Conservation (phyloP, 495 filamentous ascomycete species). For the Podospora conica region DNA sequence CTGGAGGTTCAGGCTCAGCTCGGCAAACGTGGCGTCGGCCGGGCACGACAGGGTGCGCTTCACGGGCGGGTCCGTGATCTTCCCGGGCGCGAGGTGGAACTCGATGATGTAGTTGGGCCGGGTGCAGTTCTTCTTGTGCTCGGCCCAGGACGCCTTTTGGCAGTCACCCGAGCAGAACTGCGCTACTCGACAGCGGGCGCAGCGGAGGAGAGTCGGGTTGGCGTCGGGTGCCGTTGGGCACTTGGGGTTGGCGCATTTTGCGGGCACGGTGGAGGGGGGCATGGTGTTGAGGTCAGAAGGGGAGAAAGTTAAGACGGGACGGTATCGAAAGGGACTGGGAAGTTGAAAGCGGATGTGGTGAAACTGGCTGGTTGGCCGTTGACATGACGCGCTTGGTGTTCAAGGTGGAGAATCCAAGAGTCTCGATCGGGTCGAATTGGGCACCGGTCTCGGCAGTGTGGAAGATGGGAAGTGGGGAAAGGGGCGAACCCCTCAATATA, state of each 20-base stretch:
- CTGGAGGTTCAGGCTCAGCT: conserved; percentile 29
- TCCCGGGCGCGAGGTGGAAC: conserved; percentile 17
- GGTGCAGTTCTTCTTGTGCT: conserved; percentile 16
- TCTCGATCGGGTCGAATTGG: neutral
- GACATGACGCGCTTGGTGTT: neutral
- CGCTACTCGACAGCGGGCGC: neutral
- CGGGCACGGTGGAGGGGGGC: no score
- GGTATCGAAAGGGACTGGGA: neutral
- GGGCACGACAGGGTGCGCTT: conserved; percentile 33
- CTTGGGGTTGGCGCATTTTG: neutral
- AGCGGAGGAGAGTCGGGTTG: conserved; percentile 5
- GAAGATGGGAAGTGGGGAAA: neutral
- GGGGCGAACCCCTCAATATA: neutral
- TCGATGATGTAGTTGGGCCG: conserved; percentile 24
- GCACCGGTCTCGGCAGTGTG: neutral
- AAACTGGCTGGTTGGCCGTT: neutral
- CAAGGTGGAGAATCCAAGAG: neutral
- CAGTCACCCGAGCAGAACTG: conserved; percentile 14
- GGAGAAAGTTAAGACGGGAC: neutral
- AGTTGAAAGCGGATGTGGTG: neutral
- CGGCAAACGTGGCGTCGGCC: conserved; percentile 23
- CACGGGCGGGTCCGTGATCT: conserved; percentile 25
- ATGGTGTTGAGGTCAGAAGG: neutral
- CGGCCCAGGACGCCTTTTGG: conserved; percentile 13
- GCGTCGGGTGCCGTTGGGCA: neutral